Base-by-base conservation (phyloP, 257 asterid species). In the Linaria vulgaris region DNA sequence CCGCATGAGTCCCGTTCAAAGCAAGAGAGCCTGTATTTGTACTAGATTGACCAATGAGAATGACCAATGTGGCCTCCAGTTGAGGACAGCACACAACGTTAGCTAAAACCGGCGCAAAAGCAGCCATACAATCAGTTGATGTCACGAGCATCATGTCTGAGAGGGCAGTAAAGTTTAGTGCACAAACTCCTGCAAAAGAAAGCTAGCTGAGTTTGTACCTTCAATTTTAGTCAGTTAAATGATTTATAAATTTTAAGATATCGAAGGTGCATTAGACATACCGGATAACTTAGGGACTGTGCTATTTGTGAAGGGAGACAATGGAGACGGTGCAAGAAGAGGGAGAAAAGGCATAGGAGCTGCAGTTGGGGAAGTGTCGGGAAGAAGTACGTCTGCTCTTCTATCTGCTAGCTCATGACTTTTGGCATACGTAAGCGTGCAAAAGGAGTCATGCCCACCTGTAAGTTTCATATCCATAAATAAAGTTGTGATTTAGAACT, bases 31-130 rank as follows among this genome's bases (percentile, higher is more conserved):
- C 73, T 45, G 92, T 81, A 16, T 71, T 38, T 73, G 82, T 90
- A 74, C 99, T 90, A 39, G 88, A 81, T 65, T 77, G 95, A 12
- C 99, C 96, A 21, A 90, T 70, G 66, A 94, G 95, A 77, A 89
- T 77, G 56, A 77, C 79, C 67, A 94, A 73, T 1, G 96, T 88
- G 53, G 97, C 88, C 79, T 94, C 99, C 65, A 87, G 82, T 74
- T 94, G 99, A 0, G 99, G 99, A 71, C 99, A 94, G 76, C 99
- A 94, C 52, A 90, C 88, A 13, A 90, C 97, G 46, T 90, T 90
- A 16, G 97, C 99, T 56, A 94, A 80, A 71, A 73, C 74, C 24
- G 96, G 96, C 15, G 99, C 99, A 61, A 94, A 94, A 45, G 83
- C 88, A 23, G 95, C 96, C 73, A 82, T 82, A 69, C 99, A 94